Evolutionary conservation across 106 monocot genomes (phyloP), one percentile per base, ranked within the genome.

Genomic region (Vanilla planifolia): DNA sequence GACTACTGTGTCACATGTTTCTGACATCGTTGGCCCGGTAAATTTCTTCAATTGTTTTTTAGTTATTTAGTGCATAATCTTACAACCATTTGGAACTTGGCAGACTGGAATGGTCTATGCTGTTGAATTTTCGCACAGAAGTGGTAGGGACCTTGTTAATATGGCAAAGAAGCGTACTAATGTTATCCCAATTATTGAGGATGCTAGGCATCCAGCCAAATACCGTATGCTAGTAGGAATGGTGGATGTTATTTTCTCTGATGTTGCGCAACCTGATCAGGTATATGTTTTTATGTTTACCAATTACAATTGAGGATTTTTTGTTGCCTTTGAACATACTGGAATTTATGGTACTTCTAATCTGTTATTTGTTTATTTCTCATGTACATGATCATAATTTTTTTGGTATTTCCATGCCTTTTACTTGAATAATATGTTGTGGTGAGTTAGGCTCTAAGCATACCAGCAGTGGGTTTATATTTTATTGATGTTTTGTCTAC

Each of bases 201-300:
- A 93, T 80, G 93, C 93, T 25, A 85, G 93, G 34, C 93, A 93
- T 80, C 93, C 93, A 66, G 76, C 93, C 4, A 88, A 85, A 36
- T 93, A 93, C 29, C 29, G 93, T 15, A 89, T 93, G 93, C 40
- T 93, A 63, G 93, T 93, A 27, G 79, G 89, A 46, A 93, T 93
- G 89, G 93, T 93, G 26, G 93, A 93, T 82, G 82, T 89, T 51
- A 80, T 93, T 40, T 93, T 93, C 64, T 93, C 93, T 55, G 93
- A 93, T 80, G 93, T 93, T 76, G 93, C 93, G 0, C 93, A 93
- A 41, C 93, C 93, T 3, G 93, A 93, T 55, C 93, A 93, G 93
- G 93, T 89, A 69, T 48, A 33, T 36, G 23, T 2, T 25, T n/a
- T n/a, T n/a, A n/a, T n/a, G n/a, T 32, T n/a, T 25, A 20, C 8